Evolutionary conservation across 1,284 basidiomycete genomes (phyloP).

Genomic region (Apiotrichum gracile): DNA sequence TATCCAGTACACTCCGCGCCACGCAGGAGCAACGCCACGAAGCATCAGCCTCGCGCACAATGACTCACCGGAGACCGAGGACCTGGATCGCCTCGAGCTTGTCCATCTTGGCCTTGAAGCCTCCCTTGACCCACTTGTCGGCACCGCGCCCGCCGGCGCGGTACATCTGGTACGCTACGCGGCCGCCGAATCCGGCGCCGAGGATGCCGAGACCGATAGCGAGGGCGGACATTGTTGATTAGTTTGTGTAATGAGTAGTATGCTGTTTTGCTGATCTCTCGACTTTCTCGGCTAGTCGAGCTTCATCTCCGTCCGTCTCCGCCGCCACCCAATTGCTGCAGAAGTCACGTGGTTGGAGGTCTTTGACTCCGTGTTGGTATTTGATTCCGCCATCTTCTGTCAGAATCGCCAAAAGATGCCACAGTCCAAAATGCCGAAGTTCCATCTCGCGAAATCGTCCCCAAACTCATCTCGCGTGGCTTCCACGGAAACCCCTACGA

Average conservation of each 20-base stretch:
- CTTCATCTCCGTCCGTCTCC: neutral
- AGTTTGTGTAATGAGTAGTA: neutral
- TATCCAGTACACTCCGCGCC: neutral
- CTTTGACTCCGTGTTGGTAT: too few species aligned
- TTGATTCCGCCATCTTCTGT: too few species aligned
- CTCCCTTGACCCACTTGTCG: constrained; percentile 86
- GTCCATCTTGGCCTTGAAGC: constrained; percentile 95
- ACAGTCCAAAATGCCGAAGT: too few species aligned
- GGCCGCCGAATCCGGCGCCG: constrained; percentile 69
- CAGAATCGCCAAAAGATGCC: too few species aligned
- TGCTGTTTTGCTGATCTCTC: neutral
- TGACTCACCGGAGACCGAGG: constrained; percentile 84
- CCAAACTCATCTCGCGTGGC: too few species aligned
- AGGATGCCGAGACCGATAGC: constrained; percentile 72
- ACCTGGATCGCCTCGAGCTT: constrained; percentile 85
- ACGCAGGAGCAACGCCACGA: neutral
- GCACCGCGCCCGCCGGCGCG: constrained; percentile 54
- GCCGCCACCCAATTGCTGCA: neutral
- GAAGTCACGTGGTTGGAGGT: too few species aligned
- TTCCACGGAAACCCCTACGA: too few species aligned
- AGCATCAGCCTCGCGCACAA: too few species aligned
- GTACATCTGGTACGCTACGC: constrained; percentile 54
- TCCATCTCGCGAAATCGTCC: too few species aligned
- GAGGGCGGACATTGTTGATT: constrained; percentile 56
- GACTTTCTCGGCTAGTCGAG: neutral